phyloP scores from a whole-genome alignment of 2,329 filamentous ascomycete genomes.

The Byssothecium circinans region DNA sequence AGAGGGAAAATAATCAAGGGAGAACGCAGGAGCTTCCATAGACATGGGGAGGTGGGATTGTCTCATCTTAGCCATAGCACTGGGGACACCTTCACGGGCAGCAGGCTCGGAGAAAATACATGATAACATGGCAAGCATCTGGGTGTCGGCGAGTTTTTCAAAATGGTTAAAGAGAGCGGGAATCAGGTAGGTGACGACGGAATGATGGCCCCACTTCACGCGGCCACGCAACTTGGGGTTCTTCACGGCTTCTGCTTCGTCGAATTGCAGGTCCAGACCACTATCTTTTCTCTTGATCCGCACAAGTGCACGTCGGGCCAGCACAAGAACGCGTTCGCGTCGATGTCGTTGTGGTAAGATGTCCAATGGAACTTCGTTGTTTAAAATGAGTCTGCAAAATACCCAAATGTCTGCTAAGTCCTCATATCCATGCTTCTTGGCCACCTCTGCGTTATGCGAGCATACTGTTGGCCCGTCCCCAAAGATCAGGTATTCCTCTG shows the following conservation, averaged over 20 bases:
- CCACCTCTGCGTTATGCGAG: constrained; percentile 77
- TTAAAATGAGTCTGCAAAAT: constrained; percentile 75
- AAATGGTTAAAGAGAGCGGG: constrained; percentile 62
- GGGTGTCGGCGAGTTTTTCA: constrained; percentile 62
- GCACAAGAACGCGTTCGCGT: constrained; percentile 65
- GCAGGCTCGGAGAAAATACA: constrained; percentile 59
- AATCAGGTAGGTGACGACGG: constrained; percentile 60
- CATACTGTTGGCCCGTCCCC: constrained; percentile 82
- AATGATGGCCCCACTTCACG: constrained; percentile 60
- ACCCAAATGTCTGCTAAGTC: constrained; percentile 84
- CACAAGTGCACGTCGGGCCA: constrained; percentile 65
- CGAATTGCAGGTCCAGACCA: constrained; percentile 52
- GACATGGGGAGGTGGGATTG: constrained; percentile 44
- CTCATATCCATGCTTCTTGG: constrained; percentile 67
- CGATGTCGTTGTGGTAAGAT: constrained; percentile 59
- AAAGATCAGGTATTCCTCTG: constrained; percentile 79
- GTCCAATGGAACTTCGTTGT: constrained; percentile 73
- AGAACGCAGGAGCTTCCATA: constrained; percentile 49
- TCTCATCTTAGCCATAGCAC: constrained; percentile 39
- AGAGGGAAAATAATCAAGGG: constrained; percentile 52
- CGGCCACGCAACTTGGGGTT: constrained; percentile 47
- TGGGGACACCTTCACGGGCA: constrained; percentile 44
- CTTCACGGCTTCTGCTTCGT: constrained; percentile 44
- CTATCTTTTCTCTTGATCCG: constrained; percentile 54
- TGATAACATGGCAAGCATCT: constrained; percentile 68